Conservation (phyloP, 129 eudicot species). For the Apium graveolens region DNA sequence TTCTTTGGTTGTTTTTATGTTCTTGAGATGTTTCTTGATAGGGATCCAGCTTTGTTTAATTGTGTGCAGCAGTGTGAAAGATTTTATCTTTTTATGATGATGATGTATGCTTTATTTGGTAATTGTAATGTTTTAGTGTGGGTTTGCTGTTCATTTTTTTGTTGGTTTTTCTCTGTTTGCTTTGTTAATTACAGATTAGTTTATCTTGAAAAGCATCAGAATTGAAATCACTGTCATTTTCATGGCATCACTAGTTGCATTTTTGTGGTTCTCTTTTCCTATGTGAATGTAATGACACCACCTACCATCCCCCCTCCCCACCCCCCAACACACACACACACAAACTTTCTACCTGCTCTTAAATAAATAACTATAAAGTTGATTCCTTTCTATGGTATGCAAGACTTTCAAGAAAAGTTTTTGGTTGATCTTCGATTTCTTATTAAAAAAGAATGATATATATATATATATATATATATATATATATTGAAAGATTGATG, state of each 20-base stretch:
- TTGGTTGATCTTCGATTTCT: neutral
- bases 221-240: slow-evolving; percentile 10
- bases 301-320: neutral
- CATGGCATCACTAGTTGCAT: slow-evolving; percentile 8
- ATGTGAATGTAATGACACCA: slow-evolving; percentile 2
- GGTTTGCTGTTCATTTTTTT: neutral
- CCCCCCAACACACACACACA: neutral
- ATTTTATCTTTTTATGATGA: neutral
- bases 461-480: neutral
- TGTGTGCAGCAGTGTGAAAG: neutral
- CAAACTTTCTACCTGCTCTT: neutral
- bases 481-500: neutral
- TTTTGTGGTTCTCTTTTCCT: neutral
- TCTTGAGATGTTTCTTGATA: neutral
- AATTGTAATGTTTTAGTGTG: neutral
- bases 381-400: slow-evolving; percentile 1
- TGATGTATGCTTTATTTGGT: neutral
- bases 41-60: neutral
- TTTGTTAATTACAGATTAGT: neutral
- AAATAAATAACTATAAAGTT: neutral
- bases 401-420: neutral
- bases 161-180: neutral
- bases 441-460: neutral
- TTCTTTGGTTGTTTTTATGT: neutral
- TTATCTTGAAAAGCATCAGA: slow-evolving; percentile 1